These are phyloP conservation scores for Senna tora DNA, from an alignment of 306 rosid species.

Conservation along the genomic window DNA sequence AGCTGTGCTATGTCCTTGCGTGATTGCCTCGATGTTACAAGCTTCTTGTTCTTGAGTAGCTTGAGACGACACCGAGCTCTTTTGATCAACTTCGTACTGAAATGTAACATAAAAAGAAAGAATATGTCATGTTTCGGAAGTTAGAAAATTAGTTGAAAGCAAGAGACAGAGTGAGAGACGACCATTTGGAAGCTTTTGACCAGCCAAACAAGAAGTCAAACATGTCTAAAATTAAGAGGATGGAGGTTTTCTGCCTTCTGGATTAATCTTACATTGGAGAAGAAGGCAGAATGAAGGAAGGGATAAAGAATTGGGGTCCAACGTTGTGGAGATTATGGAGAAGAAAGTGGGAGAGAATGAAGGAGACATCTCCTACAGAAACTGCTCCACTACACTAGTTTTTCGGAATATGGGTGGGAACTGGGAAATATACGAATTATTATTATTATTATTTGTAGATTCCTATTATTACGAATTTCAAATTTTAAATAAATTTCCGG, in stretches of 20 bases:
- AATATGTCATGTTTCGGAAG: neutral
- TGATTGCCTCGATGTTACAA: slow-evolving; percentile 52
- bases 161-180: too few species aligned
- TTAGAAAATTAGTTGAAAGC: neutral
- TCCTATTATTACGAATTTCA: too few species aligned
- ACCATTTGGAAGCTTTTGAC: slow-evolving; percentile 93
- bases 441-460: too few species aligned
- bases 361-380: neutral
- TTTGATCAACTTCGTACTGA: slow-evolving; percentile 67
- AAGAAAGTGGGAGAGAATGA: neutral
- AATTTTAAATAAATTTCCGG: too few species aligned
- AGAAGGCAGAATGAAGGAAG: neutral
- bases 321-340: neutral
- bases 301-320: neutral
- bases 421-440: too few species aligned
- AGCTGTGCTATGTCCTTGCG: slow-evolving; percentile 62
- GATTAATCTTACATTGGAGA: slow-evolving; percentile 12
- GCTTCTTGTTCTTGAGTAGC: slow-evolving; percentile 67
- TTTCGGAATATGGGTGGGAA: neutral
- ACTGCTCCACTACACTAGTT: neutral
- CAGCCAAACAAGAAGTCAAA: slow-evolving; percentile 77
- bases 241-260: slow-evolving; percentile 17
- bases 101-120: slow-evolving; percentile 41
- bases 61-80: slow-evolving; percentile 57
- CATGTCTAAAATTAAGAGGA: slow-evolving; percentile 52